These are phyloP conservation scores for Paraphaeosphaeria minitans DNA, from an alignment of 2,329 filamentous ascomycete species.

Conservation along the genomic window DNA sequence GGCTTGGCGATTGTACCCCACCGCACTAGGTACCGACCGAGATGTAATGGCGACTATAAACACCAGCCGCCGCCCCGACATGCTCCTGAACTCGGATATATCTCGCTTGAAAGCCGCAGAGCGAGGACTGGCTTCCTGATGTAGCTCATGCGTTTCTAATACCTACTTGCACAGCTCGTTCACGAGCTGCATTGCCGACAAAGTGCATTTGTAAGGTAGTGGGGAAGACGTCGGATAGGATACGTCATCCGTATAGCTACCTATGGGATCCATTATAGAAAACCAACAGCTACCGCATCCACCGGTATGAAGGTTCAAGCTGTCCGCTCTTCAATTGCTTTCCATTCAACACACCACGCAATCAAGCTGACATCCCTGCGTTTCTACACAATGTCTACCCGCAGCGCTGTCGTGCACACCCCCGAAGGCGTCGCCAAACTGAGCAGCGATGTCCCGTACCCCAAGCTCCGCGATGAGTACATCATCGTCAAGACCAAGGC, in stretches of 20 bases:
- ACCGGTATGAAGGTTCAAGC: not conserved
- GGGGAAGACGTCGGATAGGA: not conserved
- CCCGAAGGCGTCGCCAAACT: constrained; percentile 29
- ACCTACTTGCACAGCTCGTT: not conserved
- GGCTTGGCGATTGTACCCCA: too few relatives aligned
- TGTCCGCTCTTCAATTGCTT: not conserved
- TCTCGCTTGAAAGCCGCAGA: not conserved
- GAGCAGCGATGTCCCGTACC: constrained; percentile 29
- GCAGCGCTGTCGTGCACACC: constrained; percentile 39
- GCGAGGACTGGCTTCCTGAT: not conserved
- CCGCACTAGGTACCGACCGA: too few relatives aligned
- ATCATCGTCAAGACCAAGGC: constrained; percentile 20
- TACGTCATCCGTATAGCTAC: not conserved
- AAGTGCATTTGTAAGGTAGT: constrained; percentile 1
- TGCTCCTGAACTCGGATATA: not conserved
- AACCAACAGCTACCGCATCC: too few relatives aligned
- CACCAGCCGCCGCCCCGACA: not conserved
- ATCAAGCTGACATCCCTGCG: too few relatives aligned
- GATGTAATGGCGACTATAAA: too few relatives aligned
- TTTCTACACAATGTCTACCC: constrained; percentile 33
- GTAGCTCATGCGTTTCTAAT: not conserved
- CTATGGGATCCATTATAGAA: not conserved
- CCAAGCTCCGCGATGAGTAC: constrained; percentile 16
- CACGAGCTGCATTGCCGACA: not conserved
- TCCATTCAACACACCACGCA: too few relatives aligned